Base-by-base conservation (phyloP, 192 early-diverging fungal genomes). In the Obelidium mucronatum region DNA sequence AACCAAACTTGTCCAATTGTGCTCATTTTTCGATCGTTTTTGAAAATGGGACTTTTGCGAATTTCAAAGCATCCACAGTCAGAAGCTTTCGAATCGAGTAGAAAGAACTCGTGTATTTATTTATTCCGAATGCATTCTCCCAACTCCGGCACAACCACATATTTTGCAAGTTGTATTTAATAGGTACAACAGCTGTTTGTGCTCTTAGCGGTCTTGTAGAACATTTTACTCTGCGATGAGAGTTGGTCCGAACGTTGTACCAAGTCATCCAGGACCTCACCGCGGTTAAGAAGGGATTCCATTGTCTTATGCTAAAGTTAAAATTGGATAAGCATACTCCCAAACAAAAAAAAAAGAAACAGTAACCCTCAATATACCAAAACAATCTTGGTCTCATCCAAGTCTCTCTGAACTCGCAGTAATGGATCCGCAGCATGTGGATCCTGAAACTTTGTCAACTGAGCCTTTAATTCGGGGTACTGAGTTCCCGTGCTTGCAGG, bases 311-410 rank as follows among this genome's bases (percentile, higher is more conserved):
- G 94, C 90, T 89, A 65, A 65, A 13, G 35, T 37, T 65, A 65
- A 36, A 36, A 65, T 13, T 48, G 44, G 44, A 19, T n/a, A n/a
- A n/a, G n/a, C n/a, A n/a, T n/a, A n/a, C n/a, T n/a, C n/a, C n/a
- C n/a, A n/a, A 48, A 48, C 44, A 48, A 48, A 48, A 15, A 19
- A 6, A 19, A 19, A 6, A 0, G 11, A 48, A 48, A 19, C 44
- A 15, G 11, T 15, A 15, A 19, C 44, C 44, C 44, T 48, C 44
- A n/a, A 26, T 11, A 61, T 78, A 93, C 92, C 86, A 99, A 75
- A 36, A 99, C 92, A 51, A 91, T 91, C 81, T 95, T 99, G 11
- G 97, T 99, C 81, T 99, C 95, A 76, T 99, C 97, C 83, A 99
- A 81, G 81, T 99, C 96, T 77, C 90, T 88, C 85, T 98, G 97